phyloP scores from a whole-genome alignment of 805 yeast species.

The Ogataea trehaloabstinens region DNA sequence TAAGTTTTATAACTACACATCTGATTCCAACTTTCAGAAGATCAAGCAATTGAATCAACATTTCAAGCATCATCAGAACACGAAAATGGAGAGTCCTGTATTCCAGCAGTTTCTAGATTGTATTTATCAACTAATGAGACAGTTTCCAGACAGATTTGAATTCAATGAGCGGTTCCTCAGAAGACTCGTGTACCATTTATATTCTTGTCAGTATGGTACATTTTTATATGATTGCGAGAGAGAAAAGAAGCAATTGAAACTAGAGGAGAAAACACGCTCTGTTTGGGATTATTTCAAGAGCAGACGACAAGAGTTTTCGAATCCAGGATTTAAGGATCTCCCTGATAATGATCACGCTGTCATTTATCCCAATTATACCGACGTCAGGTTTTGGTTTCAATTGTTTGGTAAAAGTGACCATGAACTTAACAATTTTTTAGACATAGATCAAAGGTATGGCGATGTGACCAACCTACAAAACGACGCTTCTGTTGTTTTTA shows the following conservation, averaged over 20 bases:
- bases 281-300: conserved; percentile 95
- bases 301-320: conserved; percentile 65
- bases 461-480: conserved; percentile 1
- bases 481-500: conserved; percentile 2
- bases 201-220: conserved; percentile 94
- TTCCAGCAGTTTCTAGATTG: conserved; percentile 94
- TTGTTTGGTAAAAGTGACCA: conserved; percentile 73
- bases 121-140: conserved; percentile 73
- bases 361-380: conserved; percentile 58
- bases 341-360: conserved; percentile 40
- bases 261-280: conserved; percentile 56
- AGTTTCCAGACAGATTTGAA: conserved; percentile 73
- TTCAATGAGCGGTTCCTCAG: conserved; percentile 86
- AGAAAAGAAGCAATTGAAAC: conserved; percentile 49
- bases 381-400: conserved; percentile 87
- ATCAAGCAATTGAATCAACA: conserved; percentile 50
- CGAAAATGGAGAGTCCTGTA: conserved; percentile 78
- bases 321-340: conserved; percentile 49
- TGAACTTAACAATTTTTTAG: conserved; percentile 48
- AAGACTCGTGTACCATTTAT: conserved; percentile 79
- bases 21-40: conserved; percentile 33
- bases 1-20: conserved; percentile 43
- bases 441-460: not conserved
- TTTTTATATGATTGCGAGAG: conserved; percentile 74
- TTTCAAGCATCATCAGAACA: conserved; percentile 46